Evolutionary conservation across 495 filamentous ascomycete species (phyloP), one percentile per base, ranked within the genome.

Genomic region (Podospora anserina): DNA sequence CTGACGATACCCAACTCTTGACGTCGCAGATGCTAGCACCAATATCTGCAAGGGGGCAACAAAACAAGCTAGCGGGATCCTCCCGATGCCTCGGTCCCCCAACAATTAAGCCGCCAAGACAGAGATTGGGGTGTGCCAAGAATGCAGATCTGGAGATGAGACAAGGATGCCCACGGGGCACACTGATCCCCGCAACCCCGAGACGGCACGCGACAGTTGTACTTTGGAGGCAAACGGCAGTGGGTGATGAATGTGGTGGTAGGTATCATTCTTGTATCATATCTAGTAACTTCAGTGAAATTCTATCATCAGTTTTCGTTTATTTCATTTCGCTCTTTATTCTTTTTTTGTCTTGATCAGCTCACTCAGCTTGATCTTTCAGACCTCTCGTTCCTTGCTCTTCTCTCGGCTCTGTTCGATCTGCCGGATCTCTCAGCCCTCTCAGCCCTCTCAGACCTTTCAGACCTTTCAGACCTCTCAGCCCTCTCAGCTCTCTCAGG

Each of bases 51-150:
- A 16, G 13, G 39, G 39, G 15, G 39, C 39, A 49, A 49, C 39
- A 49, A 49, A 13, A 49, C 9, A 49, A 49, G 13, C 39, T 32
- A 30, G 53, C 39, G 66, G 66, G 20, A 11, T 28, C 26, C 32
- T 67, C 39, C 59, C 66, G 66, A 59, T 39, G 60, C 66, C 66
- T 68, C 66, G 66, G 66, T 53, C 59, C 54, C 5, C 23, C 30
- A 39, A 18, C 27, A 34, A 20, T 15, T 0, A 59, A 44, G 28
- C 4, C n/a, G 55, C n/a, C 7, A 59, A 63, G 66, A 49, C 44
- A 61, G 66, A 58, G 44, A 30, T 16, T 61, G 59, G 44, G 30
- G 60, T 26, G n/a, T 11, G 60, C 66, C 49, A 68, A 67, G 65
- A 9, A 64, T 23, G 34, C 39, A 49, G 9, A 49, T 49, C 39